Conservation (phyloP, 805 yeast species). For the Metschnikowia orientalis region DNA sequence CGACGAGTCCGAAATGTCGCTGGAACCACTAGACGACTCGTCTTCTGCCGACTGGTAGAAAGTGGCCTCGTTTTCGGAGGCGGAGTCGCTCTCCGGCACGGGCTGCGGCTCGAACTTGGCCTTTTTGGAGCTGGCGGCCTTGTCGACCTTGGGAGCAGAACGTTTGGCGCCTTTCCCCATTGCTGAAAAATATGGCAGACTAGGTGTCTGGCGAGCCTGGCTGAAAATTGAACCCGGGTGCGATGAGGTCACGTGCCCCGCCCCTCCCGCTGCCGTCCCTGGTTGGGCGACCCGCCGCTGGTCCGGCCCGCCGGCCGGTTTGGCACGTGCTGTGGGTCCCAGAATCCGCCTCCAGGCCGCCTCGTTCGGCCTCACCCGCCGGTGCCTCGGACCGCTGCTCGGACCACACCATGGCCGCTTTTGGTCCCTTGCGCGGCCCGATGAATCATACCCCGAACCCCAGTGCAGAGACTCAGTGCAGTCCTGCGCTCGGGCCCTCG, state of each 20-base stretch:
- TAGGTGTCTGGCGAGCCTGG: no score
- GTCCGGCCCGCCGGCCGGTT: no score
- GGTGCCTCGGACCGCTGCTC: no score
- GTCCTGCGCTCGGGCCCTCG: no score
- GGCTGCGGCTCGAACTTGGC: constrained; percentile 19
- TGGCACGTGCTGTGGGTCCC: no score
- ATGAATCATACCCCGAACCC: constrained; percentile 1
- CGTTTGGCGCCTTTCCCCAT: constrained; percentile 32
- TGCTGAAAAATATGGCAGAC: no score
- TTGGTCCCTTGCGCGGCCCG: background rate
- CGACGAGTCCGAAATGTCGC: constrained; percentile 15
- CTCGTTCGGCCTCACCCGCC: no score
- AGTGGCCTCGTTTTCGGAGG: constrained; percentile 22
- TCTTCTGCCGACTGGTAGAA: constrained; percentile 21
- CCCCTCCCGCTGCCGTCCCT: background rate
- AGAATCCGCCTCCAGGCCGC: no score
- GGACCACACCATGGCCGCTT: no score
- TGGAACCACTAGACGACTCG: constrained; percentile 19
- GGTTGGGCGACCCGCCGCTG: no score
- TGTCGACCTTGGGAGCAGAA: constrained; percentile 18
- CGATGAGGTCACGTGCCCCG: constrained; percentile 19
- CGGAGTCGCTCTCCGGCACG: constrained; percentile 22
- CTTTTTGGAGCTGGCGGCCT: constrained; percentile 21
- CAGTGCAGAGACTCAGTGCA: no score
- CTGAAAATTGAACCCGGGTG: constrained; percentile 8